Percentiles rank a stretch among this genome's conserved stretches.
Evolutionary conservation across 345 rosid genomes (phyloP).

Genomic region (Populus simonii): DNA sequence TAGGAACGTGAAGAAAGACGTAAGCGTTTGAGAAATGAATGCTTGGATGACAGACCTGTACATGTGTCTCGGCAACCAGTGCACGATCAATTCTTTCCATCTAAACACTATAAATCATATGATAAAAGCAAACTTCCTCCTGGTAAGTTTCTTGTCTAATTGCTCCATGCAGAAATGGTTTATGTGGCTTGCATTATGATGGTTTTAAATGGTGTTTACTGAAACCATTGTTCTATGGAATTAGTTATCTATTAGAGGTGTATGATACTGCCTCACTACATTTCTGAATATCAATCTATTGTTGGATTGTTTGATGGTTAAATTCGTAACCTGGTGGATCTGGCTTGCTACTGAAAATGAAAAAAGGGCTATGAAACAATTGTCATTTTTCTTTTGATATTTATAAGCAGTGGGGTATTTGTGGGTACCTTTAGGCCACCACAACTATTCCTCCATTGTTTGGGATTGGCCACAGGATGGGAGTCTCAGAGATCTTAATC

Average conservation of each 20-base stretch:
- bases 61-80: slow-evolving; percentile 49
- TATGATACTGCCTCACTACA: background rate
- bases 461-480: background rate
- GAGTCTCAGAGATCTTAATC: background rate
- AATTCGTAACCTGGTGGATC: background rate
- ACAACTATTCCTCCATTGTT: background rate
- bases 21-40: slow-evolving; percentile 63
- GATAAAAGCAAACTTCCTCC: slow-evolving; percentile 80
- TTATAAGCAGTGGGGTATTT: background rate
- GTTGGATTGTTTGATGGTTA: background rate
- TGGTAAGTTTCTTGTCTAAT: slow-evolving; percentile 44
- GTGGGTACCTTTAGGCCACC: background rate
- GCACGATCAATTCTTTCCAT: slow-evolving; percentile 48
- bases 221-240: background rate
- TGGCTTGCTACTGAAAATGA: background rate
- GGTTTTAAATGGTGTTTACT: background rate
- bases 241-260: background rate
- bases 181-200: background rate
- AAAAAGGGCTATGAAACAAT: background rate
- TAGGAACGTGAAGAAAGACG: slow-evolving; percentile 98
- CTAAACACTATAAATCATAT: slow-evolving; percentile 43
- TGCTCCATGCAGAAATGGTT: background rate
- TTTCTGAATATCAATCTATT: background rate
- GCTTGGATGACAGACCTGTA: slow-evolving; percentile 50
- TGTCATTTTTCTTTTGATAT: background rate